Percentiles rank a stretch among this genome's conserved stretches.
phyloP scores from a whole-genome alignment of 306 rosid genomes.

The Geum urbanum region DNA sequence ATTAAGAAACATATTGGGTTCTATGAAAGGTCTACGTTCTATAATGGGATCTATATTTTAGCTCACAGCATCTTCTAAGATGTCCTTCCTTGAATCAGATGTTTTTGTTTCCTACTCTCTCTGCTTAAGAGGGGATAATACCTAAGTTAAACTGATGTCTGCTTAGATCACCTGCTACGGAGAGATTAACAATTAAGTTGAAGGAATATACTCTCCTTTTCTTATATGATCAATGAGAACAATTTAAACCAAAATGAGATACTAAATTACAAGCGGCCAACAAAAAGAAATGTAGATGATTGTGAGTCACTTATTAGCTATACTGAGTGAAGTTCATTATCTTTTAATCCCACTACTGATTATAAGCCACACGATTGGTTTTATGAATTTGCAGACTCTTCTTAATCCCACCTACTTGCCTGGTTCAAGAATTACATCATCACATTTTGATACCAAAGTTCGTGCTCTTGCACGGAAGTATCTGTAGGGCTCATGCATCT shows the following conservation, averaged over 20 bases:
- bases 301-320: neutral
- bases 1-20: neutral
- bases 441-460: slow-evolving; percentile 93
- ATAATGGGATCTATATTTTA: neutral
- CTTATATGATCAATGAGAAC: neutral
- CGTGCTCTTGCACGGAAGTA: slow-evolving; percentile 90
- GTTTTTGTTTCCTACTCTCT: neutral
- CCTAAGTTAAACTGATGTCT: neutral
- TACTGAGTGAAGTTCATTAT: neutral
- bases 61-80: neutral
- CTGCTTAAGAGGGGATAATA: neutral
- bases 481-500: slow-evolving; percentile 40
- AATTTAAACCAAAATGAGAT: neutral
- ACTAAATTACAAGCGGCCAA: neutral
- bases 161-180: neutral
- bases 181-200: neutral
- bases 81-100: neutral
- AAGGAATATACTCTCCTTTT: neutral
- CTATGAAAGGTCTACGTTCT: too few relatives aligned
- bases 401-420: slow-evolving; percentile 89
- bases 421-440: slow-evolving; percentile 87
- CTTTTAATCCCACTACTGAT: neutral
- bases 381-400: slow-evolving; percentile 62
- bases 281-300: neutral
- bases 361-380: slow-evolving; percentile 6